phyloP scores from a whole-genome alignment of 2,329 filamentous ascomycete species.

The Colletotrichum godetiae region DNA sequence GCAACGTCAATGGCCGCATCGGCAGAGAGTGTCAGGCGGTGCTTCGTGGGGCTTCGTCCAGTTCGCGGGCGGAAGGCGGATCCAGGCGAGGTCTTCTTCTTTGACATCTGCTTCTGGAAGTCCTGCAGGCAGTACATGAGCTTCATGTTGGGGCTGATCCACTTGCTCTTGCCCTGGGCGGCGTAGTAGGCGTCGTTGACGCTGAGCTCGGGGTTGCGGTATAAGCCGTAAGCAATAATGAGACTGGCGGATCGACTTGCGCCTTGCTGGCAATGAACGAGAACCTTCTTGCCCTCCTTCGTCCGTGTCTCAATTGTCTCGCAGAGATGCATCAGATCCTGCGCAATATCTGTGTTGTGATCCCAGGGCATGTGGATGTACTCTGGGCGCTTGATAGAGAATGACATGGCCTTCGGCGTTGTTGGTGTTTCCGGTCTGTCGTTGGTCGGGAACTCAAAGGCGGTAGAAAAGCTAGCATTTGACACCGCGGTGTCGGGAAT shows the following conservation, averaged over 20 bases:
- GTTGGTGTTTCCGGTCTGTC: conserved; percentile 61
- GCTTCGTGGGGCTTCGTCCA: conserved; percentile 69
- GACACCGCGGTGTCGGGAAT: conserved; percentile 68
- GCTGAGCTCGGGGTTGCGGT: conserved; percentile 79
- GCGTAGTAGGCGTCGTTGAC: conserved; percentile 87
- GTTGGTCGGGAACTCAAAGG: conserved; percentile 64
- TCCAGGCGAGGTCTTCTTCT: conserved; percentile 57
- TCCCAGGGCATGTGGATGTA: conserved; percentile 92
- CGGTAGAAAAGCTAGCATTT: conserved; percentile 68
- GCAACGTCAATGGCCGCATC: conserved; percentile 63
- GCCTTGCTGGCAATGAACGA: conserved; percentile 88
- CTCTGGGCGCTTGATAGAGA: conserved; percentile 69
- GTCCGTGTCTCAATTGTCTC: conserved; percentile 80
- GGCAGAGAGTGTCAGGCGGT: conserved; percentile 69
- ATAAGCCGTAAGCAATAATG: conserved; percentile 87
- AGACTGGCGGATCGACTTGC: conserved; percentile 87
- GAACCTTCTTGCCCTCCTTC: conserved; percentile 79
- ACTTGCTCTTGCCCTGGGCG: conserved; percentile 83
- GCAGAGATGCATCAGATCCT: conserved; percentile 80
- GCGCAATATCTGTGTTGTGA: conserved; percentile 87
- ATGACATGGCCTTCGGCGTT: conserved; percentile 64
- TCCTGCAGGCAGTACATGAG: conserved; percentile 90
- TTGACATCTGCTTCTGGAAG: conserved; percentile 74
- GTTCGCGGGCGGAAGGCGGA: conserved; percentile 61
- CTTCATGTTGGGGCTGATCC: conserved; percentile 94